Conservation (phyloP, 2,329 filamentous ascomycete genomes). For the Penicillium oxalicum region DNA sequence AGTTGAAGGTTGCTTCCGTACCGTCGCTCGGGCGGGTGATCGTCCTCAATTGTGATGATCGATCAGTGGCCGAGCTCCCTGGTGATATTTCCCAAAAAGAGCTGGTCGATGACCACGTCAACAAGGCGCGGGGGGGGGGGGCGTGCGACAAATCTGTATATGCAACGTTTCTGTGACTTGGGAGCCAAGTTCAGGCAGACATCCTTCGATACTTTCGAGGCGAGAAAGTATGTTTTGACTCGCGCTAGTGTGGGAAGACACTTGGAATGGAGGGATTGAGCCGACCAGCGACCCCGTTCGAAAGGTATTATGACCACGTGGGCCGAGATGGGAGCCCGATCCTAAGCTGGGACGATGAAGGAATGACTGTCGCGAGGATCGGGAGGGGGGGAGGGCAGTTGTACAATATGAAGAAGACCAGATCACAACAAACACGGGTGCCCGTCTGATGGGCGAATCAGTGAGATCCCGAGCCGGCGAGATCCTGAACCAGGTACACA, state of each 20-base stretch:
- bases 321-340: constrained; percentile 8
- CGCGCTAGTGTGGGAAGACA: too few species aligned
- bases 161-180: background rate
- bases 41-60: constrained; percentile 8
- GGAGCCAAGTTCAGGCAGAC: constrained; percentile 18
- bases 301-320: constrained; percentile 10
- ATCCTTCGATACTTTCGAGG: constrained; percentile 21
- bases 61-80: constrained; percentile 19
- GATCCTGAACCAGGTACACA: constrained; percentile 12
- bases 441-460: constrained; percentile 12
- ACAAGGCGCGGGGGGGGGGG: constrained; percentile 6
- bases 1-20: constrained; percentile 13
- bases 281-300: constrained; percentile 28
- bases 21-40: constrained; percentile 15
- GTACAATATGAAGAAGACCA: constrained; percentile 6
- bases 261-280: constrained; percentile 9
- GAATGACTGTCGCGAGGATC: constrained; percentile 10
- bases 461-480: constrained; percentile 8
- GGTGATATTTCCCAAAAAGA: constrained; percentile 15
- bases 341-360: background rate
- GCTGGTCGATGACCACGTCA: constrained; percentile 14
- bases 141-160: too few species aligned
- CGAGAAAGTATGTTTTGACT: too few species aligned
- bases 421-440: constrained; percentile 12
- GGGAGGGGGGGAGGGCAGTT: background rate